Evolutionary conservation across 192 early-diverging fungal genomes (phyloP), one percentile per base, ranked within the genome.

Genomic region (Chytriomyces sp.): DNA sequence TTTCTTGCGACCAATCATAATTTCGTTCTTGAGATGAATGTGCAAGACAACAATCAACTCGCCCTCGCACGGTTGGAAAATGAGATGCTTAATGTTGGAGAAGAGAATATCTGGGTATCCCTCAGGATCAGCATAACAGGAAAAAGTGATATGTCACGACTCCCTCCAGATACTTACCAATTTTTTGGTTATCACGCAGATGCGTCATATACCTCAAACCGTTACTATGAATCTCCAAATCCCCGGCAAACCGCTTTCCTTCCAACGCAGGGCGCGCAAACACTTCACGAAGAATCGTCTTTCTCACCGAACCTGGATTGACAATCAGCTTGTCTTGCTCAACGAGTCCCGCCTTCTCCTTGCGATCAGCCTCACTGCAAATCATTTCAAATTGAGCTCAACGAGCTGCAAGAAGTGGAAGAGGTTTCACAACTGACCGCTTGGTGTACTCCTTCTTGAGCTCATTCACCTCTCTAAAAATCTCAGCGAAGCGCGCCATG

Each of bases 1-100:
- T 80, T 98, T 99, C 85, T 96, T 97, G 83, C 98, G 96, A 44
- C 94, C 95, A 78, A 98, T 90, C 89, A 99, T 93, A 65, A 99
- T 92, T 4, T 94, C 94, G 81, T 98, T 93, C 78, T 94, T 95
- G 32, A 99, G 88, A 59, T 99, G 96, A 31, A 96, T 82, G 74
- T 99, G 98, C 62, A 99, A 81, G 37, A 99, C 74, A 26, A 99
- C 96, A 74, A 98, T 87, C 49, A 98, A 80, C 80, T 99, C 98
- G 64, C 91, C 86, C 73, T 99, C 98, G 81, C 96, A 99, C 28
- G 96, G 95, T 77, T 99, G 98, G 84, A 96, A 99, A 78, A 98
- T 93, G 57, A 99, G 68, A 75, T 99, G 98, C 73, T 93, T 91
- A 73, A 99, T 91, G 78, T 99, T 99, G 83, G 91, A 94, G 76